Percentiles rank a stretch among this genome's conserved stretches.
Evolutionary conservation across 495 filamentous ascomycete genomes (phyloP).

Genomic region (Aspergillus sparsus): DNA sequence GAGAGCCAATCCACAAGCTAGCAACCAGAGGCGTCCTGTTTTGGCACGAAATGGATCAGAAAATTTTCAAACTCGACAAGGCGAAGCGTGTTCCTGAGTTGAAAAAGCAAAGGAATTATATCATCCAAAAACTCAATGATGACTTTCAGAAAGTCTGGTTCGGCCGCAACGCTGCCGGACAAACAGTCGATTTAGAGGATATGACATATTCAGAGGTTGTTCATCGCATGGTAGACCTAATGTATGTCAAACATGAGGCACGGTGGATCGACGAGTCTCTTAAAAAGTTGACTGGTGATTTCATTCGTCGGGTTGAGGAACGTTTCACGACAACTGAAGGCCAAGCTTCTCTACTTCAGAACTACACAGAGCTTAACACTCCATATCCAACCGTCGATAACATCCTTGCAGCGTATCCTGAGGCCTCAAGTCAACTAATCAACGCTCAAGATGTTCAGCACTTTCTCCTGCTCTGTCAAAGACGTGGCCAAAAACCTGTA

Average conservation of each 20-base stretch:
- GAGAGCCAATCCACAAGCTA: constrained; percentile 97
- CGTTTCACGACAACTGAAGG: constrained; percentile 71
- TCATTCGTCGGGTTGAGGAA: constrained; percentile 93
- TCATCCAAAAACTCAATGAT: constrained; percentile 96
- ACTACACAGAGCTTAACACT: constrained; percentile 80
- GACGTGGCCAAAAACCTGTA: constrained; percentile 91
- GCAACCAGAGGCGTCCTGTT: constrained; percentile 92
- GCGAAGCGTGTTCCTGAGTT: constrained; percentile 89
- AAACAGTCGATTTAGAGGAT: constrained; percentile 92
- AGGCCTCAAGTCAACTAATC: constrained; percentile 86
- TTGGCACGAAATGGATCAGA: constrained; percentile 98
- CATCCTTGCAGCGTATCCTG: constrained; percentile 80
- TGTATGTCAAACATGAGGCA: constrained; percentile 91
- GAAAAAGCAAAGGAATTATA: constrained; percentile 88
- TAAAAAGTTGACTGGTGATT: constrained; percentile 80
- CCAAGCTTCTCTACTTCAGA: constrained; percentile 77
- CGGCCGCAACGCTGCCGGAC: constrained; percentile 72
- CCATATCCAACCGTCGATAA: constrained; percentile 75
- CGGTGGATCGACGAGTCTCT: constrained; percentile 93
- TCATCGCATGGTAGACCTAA: constrained; percentile 90
- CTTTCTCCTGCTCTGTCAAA: constrained; percentile 90
- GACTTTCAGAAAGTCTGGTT: constrained; percentile 99
- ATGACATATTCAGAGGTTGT: constrained; percentile 97
- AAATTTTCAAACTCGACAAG: constrained; percentile 95
- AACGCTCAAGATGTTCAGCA: constrained; percentile 97